Evolutionary conservation across 139 green algal genomes (phyloP), one percentile per base, ranked within the genome.

Genomic region (Picochlorum sp.): DNA sequence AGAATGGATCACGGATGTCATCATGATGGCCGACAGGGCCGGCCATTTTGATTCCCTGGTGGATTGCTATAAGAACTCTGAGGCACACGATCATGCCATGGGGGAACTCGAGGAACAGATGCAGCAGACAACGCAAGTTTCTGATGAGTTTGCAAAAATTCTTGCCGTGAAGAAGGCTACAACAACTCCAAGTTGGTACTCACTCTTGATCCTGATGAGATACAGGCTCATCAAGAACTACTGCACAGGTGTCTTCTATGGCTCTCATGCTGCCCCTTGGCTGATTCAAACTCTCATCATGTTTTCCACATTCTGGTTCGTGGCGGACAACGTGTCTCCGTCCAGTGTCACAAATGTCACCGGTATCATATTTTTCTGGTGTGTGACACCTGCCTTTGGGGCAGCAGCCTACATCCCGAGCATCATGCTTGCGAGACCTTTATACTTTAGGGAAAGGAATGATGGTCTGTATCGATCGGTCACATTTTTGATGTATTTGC

Each of bases 391-490:
- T 8, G 62, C 44, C 21, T 69, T 61, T 41, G 41, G 37, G 4
- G 47, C 62, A 28, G 57, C 62, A n/a, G 7, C 62, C 20, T 69
- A 23, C 37, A 26, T 63, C 11, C 62, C 62, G n/a, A 15, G 44
- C 45, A 58, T 69, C 11, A 58, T 69, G 62, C 16, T 62, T 0
- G n/a, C 20, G 46, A 46, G 62, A 24, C 23, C 62, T 10, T 2
- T 69, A 47, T 69, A 62, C 34, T 60, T 69, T 23, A 58, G 62
- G 20, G 62, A 69, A 41, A 45, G 62, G 14, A 66, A 69, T 24
- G 62, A 69, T 41, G 62, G 62, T n/a, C 16, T 69, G 9, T 69
- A 60, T 47, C n/a, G 62, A 14, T 47, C 62, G 6, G 11, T 69
- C 8, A 69, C 62, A 24, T 66, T 46, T 41, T 44, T 69, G 34